Evolutionary conservation across 192 early-diverging fungal species (phyloP).

Genomic region (Thamnidium elegans): DNA sequence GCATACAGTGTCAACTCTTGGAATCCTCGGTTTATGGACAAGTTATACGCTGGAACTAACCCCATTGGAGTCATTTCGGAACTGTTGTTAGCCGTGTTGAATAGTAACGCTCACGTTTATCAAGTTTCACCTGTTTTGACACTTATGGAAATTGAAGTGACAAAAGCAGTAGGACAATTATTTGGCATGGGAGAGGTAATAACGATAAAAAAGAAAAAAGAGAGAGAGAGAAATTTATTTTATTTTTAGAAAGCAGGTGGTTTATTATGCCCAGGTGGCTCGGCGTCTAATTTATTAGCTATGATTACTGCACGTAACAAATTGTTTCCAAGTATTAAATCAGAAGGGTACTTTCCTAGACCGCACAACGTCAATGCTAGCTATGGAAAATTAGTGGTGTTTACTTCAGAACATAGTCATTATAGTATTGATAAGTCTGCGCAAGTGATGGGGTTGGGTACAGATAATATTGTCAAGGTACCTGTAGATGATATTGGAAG

Average conservation of each 20-base stretch:
- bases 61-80: conserved; percentile 75
- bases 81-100: conserved; percentile 64
- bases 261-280: conserved; percentile 72
- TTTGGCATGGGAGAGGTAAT: conserved; percentile 45
- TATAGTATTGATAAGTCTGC: conserved; percentile 77
- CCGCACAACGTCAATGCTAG: conserved; percentile 18
- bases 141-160: conserved; percentile 65
- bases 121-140: conserved; percentile 68
- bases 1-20: conserved; percentile 58
- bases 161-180: conserved; percentile 41
- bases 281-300: conserved; percentile 72
- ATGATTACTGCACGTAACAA: conserved; percentile 71
- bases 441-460: conserved; percentile 67
- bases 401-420: conserved; percentile 70
- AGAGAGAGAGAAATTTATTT: neutral
- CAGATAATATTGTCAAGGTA: conserved; percentile 63
- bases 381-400: conserved; percentile 54
- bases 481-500: conserved; percentile 58
- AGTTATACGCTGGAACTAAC: conserved; percentile 74
- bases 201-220: neutral
- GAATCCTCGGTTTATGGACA: conserved; percentile 77
- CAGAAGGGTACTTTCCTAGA: conserved; percentile 44
- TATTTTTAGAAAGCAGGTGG: conserved; percentile 48
- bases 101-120: conserved; percentile 80
- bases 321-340: conserved; percentile 60